A percentile compares a stretch with the other conserved stretches of the same genome.
These are phyloP conservation scores for Ottelia alismoides DNA, from an alignment of 106 monocot genomes.

Conservation along the genomic window DNA sequence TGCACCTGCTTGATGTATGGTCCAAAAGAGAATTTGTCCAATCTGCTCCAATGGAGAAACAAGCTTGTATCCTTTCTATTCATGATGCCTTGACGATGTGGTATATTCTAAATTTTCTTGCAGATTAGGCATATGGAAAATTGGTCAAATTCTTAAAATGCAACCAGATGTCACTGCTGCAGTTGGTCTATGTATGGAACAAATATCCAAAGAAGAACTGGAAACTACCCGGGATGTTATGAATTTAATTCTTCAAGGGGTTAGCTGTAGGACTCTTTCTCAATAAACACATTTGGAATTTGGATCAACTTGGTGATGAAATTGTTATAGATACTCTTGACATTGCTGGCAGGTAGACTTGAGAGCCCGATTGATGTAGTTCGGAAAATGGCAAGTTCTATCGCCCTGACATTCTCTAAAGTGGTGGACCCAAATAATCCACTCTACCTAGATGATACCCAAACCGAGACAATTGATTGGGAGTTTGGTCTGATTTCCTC, in stretches of 20 bases:
- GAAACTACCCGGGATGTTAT: conserved; percentile 64
- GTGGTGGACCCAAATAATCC: conserved; percentile 88
- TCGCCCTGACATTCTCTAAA: conserved; percentile 90
- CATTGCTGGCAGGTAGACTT: conserved; percentile 57
- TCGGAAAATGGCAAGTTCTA: conserved; percentile 79
- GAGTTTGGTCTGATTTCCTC: conserved; percentile 60
- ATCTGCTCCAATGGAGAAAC: conserved; percentile 71
- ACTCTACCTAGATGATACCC: conserved; percentile 81
- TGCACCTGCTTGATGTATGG: conserved; percentile 48
- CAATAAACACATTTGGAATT: too few relatives aligned
- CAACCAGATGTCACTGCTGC: conserved; percentile 91
- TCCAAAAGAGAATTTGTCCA: conserved; percentile 83
- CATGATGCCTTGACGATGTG: conserved; percentile 1
- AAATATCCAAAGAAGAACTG: conserved; percentile 71
- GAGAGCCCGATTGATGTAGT: conserved; percentile 89
- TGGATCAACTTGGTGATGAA: too few relatives aligned
- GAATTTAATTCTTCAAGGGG: conserved; percentile 90
- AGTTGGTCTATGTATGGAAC: conserved; percentile 74
- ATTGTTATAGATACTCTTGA: too few relatives aligned
- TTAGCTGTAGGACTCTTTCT: conserved; percentile 61
- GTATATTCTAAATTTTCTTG: conserved; percentile 1
- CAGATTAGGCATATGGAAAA: conserved; percentile 21
- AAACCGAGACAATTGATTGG: conserved; percentile 56
- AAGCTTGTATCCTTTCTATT: conserved; percentile 88
- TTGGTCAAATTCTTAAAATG: too few relatives aligned